A percentile compares a stretch with the other conserved stretches of the same genome.
Evolutionary conservation across 257 asterid genomes (phyloP).

Genomic region (Lycium ferocissimum): DNA sequence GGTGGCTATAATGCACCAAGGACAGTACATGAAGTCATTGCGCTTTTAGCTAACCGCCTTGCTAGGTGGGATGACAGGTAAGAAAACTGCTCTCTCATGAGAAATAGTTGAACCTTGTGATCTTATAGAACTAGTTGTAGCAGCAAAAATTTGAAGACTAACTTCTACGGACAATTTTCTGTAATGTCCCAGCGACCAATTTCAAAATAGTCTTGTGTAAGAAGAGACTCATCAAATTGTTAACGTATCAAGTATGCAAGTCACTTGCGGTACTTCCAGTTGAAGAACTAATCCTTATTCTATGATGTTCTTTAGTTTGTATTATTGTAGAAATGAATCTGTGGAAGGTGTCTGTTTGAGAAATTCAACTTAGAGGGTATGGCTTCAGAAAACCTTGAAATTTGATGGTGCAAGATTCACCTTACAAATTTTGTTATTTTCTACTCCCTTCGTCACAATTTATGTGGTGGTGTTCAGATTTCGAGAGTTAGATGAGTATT

Average conservation of each 20-base stretch:
- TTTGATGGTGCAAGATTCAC: conserved; percentile 22
- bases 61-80: conserved; percentile 99
- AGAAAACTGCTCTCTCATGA: conserved; percentile 31
- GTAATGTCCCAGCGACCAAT: background rate
- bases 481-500: background rate
- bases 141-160: background rate
- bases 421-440: background rate
- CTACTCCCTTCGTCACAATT: background rate
- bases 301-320: background rate
- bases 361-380: background rate
- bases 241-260: background rate
- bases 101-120: background rate
- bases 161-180: background rate
- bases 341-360: background rate
- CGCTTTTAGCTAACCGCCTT: conserved; percentile 78
- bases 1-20: conserved; percentile 88
- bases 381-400: background rate
- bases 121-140: conserved; percentile 15
- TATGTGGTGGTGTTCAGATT: background rate
- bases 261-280: background rate
- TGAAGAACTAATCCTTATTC: background rate
- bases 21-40: conserved; percentile 77
- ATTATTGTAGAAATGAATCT: background rate
- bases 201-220: background rate
- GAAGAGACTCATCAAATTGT: background rate